Evolutionary conservation across 352 stramenopile species (phyloP).

Genomic region (Globisporangium emineosum): DNA sequence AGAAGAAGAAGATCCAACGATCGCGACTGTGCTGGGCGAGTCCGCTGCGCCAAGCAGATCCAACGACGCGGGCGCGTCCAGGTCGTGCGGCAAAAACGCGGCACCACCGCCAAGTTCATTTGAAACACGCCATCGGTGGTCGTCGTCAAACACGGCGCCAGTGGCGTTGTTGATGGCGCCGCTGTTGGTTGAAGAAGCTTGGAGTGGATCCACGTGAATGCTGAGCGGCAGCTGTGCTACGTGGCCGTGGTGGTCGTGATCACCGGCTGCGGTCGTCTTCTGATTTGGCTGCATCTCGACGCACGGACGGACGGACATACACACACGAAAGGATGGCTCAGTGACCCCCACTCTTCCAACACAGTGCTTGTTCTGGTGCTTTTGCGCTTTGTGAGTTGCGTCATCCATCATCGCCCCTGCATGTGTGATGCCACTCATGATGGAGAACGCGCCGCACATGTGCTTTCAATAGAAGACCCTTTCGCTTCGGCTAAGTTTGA

Average conservation of each 20-base stretch:
- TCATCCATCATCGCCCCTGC: not conserved
- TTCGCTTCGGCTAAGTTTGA: not conserved
- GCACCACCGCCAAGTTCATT: not conserved
- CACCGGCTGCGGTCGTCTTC: not conserved
- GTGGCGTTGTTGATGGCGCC: not conserved
- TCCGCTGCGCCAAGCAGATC: not conserved
- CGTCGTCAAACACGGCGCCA: not conserved
- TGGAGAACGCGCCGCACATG: too few relatives aligned
- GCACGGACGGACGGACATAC: not conserved
- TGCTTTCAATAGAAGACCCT: not conserved
- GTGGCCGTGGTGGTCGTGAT: not conserved
- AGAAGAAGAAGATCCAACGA: not conserved
- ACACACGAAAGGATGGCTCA: not conserved
- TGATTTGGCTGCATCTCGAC: conserved; percentile 11
- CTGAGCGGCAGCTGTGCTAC: not conserved
- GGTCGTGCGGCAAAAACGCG: not conserved
- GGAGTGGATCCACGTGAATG: not conserved
- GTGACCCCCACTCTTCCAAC: not conserved
- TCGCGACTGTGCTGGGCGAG: not conserved
- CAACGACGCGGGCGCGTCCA: not conserved
- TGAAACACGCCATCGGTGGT: not conserved
- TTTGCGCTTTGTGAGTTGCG: conserved; percentile 1
- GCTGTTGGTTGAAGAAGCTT: not conserved
- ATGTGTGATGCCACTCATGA: not conserved
- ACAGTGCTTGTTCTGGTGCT: conserved; percentile 4